These are phyloP conservation scores for Actinomortierella wolfii DNA, from an alignment of 371 early-diverging fungal species.

Conservation along the genomic window DNA sequence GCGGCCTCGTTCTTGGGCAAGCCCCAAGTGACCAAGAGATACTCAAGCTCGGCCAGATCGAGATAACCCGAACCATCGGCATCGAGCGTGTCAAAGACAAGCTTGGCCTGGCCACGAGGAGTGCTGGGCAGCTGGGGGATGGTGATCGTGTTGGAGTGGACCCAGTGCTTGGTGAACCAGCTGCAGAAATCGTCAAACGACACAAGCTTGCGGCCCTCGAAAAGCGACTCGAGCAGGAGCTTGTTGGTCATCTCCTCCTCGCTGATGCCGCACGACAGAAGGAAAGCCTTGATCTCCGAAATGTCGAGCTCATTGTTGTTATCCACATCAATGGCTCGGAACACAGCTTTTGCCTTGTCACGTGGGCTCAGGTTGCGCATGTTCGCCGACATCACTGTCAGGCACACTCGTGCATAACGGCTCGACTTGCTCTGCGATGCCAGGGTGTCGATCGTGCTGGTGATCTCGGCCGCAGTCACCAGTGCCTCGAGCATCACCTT, in stretches of 20 bases:
- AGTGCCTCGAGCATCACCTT: conserved; percentile 35
- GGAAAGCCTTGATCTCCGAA: conserved; percentile 23
- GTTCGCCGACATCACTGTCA: conserved; percentile 31
- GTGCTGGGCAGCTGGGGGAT: conserved; percentile 37
- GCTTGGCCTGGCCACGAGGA: conserved; percentile 41
- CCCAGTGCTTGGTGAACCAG: conserved; percentile 46
- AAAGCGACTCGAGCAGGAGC: conserved; percentile 22
- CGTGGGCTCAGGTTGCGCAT: conserved; percentile 23
- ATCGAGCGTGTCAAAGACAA: conserved; percentile 36
- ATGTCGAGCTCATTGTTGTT: conserved; percentile 18
- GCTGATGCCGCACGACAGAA: conserved; percentile 28
- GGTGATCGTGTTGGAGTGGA: conserved; percentile 26
- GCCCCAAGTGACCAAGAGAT: conserved; percentile 36
- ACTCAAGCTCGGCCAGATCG: conserved; percentile 28
- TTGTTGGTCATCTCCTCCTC: conserved; percentile 17
- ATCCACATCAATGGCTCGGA: conserved; percentile 34
- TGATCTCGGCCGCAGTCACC: conserved; percentile 33
- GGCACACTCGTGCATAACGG: conserved; percentile 26
- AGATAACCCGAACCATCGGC: conserved; percentile 31
- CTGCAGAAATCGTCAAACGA: conserved; percentile 22
- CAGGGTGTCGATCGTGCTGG: conserved; percentile 11
- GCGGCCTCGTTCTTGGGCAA: conserved; percentile 25
- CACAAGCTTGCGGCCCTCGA: conserved; percentile 10
- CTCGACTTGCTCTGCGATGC: conserved; percentile 11
- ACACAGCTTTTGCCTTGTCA: conserved; percentile 28